Evolutionary conservation across 192 early-diverging fungal species (phyloP).

Genomic region (Backusella circina): DNA sequence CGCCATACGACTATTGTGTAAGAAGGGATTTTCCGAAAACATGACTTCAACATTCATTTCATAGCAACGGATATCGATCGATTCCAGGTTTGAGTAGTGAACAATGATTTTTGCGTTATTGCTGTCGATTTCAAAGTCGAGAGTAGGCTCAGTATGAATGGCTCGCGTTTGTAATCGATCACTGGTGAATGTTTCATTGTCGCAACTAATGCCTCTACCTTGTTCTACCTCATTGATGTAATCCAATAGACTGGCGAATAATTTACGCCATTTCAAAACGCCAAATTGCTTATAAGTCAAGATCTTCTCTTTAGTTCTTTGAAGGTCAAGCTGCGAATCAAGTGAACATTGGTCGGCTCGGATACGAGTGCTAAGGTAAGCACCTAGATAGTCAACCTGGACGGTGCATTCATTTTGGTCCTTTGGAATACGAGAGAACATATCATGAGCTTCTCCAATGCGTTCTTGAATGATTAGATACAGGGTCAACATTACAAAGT

Average conservation of each 20-base stretch:
- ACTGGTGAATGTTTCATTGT: not conserved
- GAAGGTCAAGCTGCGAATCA: slow-evolving; percentile 11
- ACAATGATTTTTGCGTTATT: slow-evolving; percentile 22
- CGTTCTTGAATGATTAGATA: slow-evolving; percentile 48
- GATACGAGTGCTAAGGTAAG: slow-evolving; percentile 43
- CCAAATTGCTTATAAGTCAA: slow-evolving; percentile 36
- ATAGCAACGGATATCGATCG: slow-evolving; percentile 39
- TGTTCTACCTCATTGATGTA: slow-evolving; percentile 34
- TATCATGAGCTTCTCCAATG: slow-evolving; percentile 34
- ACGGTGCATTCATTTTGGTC: slow-evolving; percentile 18
- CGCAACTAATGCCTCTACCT: not conserved
- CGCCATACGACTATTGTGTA: slow-evolving; percentile 4
- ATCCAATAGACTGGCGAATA: slow-evolving; percentile 36
- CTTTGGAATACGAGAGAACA: slow-evolving; percentile 8
- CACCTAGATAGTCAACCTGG: slow-evolving; percentile 43
- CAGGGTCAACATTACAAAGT: slow-evolving; percentile 33
- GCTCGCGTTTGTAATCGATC: slow-evolving; percentile 7
- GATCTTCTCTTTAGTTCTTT: slow-evolving; percentile 15
- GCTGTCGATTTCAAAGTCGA: slow-evolving; percentile 36
- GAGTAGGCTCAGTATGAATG: slow-evolving; percentile 25
- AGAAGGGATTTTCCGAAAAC: slow-evolving; percentile 44
- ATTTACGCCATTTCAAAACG: slow-evolving; percentile 35
- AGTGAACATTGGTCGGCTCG: not conserved
- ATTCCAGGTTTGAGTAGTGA: slow-evolving; percentile 29
- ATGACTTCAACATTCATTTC: slow-evolving; percentile 46